Evolutionary conservation across 305 asterid species (phyloP), one percentile per base, ranked within the genome.

Genomic region (Andrographis paniculata): DNA sequence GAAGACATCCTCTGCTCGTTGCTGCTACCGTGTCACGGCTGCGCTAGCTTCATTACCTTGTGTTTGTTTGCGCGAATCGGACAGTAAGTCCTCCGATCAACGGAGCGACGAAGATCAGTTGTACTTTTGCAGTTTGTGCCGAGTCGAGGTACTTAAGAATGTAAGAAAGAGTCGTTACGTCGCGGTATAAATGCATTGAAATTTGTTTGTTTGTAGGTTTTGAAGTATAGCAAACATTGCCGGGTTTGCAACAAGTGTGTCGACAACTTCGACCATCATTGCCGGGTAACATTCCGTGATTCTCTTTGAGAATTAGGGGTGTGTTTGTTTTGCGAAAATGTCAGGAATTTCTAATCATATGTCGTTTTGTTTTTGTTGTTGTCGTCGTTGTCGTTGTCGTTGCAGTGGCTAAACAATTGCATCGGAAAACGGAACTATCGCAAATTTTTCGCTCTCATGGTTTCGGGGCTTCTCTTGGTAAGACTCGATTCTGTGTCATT

Each of bases 381-480:
- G 12, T 8, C 21, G 1, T 21, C 15, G 9, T 33, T 33, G 13
- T 6, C 1, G 9, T 33, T 33, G 4, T 12, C 46, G 14, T 62
- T 76, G 68, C 27, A 92, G 99, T 92, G 99, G 99, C 83, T 92
- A 21, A 92, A 92, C 83, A 92, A 92, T 67, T 92, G 99, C 67
- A 79, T 92, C 22, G 99, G 99, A 64, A 92, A 79, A 74, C 69
- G 73, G 73, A 92, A 92, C 77, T 87, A 87, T 36, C 52, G 94
- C 42, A 92, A 82, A 75, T 92, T 92, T 73, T 87, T 92, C 41
- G 63, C 91, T 3, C 92, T 92, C 41, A 87, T 92, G 97, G 94
- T 87, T 53, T 79, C 97, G 16, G 91, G 95, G 45, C 82, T 92
- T 65, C 79, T 92, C 71, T 74, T 92, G 97, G 99, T 92, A 87